Percentiles rank a stretch among this genome's conserved stretches.
These are phyloP conservation scores for Colletotrichum scovillei DNA, from an alignment of 2,329 filamentous ascomycete species.

Conservation along the genomic window DNA sequence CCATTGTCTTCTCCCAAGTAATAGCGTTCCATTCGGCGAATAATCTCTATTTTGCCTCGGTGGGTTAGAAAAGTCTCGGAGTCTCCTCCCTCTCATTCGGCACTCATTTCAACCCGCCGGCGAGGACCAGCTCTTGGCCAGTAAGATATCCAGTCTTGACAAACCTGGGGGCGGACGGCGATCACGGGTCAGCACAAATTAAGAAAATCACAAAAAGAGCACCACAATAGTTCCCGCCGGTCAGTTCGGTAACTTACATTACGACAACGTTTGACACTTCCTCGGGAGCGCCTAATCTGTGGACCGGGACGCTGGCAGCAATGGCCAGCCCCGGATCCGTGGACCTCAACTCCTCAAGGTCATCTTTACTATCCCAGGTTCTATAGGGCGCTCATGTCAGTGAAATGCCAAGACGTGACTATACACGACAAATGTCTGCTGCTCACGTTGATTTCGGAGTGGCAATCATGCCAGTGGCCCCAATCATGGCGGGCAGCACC, in stretches of 20 bases:
- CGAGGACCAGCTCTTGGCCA: constrained; percentile 43
- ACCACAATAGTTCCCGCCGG: neutral
- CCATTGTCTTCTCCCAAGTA: neutral
- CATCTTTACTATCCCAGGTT: constrained; percentile 43
- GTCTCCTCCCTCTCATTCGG: neutral
- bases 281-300: constrained; percentile 46
- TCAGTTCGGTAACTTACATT: constrained; percentile 45
- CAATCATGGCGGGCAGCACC: constrained; percentile 50
- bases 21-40: neutral
- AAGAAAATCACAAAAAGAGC: neutral
- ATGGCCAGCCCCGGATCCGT: constrained; percentile 49
- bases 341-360: constrained; percentile 44
- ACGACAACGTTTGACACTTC: constrained; percentile 48
- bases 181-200: neutral
- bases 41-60: neutral
- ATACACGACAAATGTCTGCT: neutral
- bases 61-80: neutral
- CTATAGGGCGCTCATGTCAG: constrained; percentile 30
- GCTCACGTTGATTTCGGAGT: constrained; percentile 43
- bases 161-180: constrained; percentile 37
- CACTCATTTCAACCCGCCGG: constrained; percentile 40
- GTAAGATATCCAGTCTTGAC: constrained; percentile 44
- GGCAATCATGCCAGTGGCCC: constrained; percentile 49
- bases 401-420: neutral
- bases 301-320: constrained; percentile 46